Percentiles rank a stretch among this genome's conserved stretches.
These are phyloP conservation scores for Alternaria sp. DNA, from an alignment of 2,329 filamentous ascomycete genomes.

Conservation along the genomic window DNA sequence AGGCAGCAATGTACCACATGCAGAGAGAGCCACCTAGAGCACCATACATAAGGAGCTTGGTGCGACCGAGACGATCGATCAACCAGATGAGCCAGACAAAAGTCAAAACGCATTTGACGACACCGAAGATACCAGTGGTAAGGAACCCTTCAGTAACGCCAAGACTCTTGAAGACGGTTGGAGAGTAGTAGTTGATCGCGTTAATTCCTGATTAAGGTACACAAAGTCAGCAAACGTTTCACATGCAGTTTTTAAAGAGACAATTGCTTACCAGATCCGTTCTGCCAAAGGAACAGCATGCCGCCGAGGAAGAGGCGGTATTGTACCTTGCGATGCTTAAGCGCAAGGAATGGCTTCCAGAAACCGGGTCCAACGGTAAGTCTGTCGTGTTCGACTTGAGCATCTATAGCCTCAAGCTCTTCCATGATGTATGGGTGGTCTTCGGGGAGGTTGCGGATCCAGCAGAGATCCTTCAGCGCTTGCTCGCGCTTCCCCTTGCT, in stretches of 20 bases:
- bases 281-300: slow-evolving; percentile 83
- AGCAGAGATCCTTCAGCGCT: slow-evolving; percentile 61
- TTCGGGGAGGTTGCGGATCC: slow-evolving; percentile 68
- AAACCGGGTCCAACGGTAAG: slow-evolving; percentile 74
- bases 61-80: slow-evolving; percentile 70
- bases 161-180: slow-evolving; percentile 73
- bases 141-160: slow-evolving; percentile 69
- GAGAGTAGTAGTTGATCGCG: slow-evolving; percentile 78
- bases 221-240: background rate
- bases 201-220: slow-evolving; percentile 67
- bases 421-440: slow-evolving; percentile 75
- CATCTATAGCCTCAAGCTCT: slow-evolving; percentile 75
- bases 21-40: slow-evolving; percentile 67
- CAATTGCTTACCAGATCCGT: slow-evolving; percentile 52
- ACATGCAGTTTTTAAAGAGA: slow-evolving; percentile 46
- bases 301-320: slow-evolving; percentile 78
- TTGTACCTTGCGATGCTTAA: slow-evolving; percentile 62
- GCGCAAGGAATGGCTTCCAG: slow-evolving; percentile 63
- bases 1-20: slow-evolving; percentile 71
- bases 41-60: slow-evolving; percentile 71
- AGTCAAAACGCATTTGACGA: slow-evolving; percentile 69
- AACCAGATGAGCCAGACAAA: slow-evolving; percentile 74
- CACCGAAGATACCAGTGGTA: slow-evolving; percentile 65
- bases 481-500: slow-evolving; percentile 52
- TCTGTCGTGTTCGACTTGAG: slow-evolving; percentile 71